phyloP scores from a whole-genome alignment of 1,284 basidiomycete genomes.

The Meira nashicola region DNA sequence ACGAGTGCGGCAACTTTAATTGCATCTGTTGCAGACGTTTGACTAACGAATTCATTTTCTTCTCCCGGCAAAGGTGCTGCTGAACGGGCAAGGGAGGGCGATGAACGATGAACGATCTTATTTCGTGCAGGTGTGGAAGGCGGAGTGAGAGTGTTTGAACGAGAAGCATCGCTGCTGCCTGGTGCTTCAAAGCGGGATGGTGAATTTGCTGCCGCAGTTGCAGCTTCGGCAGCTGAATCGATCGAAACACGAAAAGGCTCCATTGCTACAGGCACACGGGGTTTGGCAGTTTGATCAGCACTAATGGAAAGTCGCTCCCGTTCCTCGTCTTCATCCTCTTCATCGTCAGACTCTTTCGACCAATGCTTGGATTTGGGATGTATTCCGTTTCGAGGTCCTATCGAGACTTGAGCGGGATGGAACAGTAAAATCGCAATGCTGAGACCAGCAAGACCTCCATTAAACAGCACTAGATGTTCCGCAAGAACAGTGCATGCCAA shows the following conservation, averaged over 20 bases:
- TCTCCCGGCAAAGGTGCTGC: not conserved
- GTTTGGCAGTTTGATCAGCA: not conserved
- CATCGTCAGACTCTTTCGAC: constrained; percentile 26
- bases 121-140: no score
- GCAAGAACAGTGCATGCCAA: constrained; percentile 69
- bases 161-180: constrained; percentile 7
- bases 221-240: constrained; percentile 37
- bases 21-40: not conserved
- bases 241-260: constrained; percentile 34
- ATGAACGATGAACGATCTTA: no score
- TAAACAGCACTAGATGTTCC: constrained; percentile 59
- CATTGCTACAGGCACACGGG: not conserved
- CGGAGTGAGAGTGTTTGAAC: not conserved
- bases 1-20: not conserved
- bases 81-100: not conserved
- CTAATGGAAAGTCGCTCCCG: not conserved
- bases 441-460: constrained; percentile 32
- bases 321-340: constrained; percentile 21
- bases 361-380: constrained; percentile 17
- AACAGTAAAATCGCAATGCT: constrained; percentile 18
- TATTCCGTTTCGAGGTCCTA: not conserved
- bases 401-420: not conserved
- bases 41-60: not conserved
- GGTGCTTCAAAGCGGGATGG: constrained; percentile 26
- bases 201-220: constrained; percentile 27